phyloP scores from a whole-genome alignment of 1,284 basidiomycete genomes.

The Pseudozyma sp. region DNA sequence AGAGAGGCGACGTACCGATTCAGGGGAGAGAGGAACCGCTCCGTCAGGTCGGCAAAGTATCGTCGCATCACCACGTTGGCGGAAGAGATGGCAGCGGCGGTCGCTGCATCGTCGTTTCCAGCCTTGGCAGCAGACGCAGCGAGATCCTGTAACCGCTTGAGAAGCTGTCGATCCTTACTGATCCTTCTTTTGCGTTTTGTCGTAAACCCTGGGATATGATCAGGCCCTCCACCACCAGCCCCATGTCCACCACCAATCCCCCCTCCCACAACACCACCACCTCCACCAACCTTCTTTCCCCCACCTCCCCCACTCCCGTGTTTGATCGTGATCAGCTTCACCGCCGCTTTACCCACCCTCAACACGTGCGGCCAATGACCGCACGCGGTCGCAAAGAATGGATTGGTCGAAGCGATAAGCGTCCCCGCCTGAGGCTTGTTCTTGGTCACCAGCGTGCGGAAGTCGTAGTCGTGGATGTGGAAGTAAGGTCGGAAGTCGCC shows the following conservation, averaged over 20 bases:
- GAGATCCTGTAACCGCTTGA: constrained; percentile 74
- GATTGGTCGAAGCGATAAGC: constrained; percentile 91
- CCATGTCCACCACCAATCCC: constrained; percentile 75
- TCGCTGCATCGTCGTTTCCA: constrained; percentile 52
- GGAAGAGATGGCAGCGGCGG: constrained; percentile 7
- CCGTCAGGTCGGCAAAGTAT: constrained; percentile 89
- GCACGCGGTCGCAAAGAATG: constrained; percentile 88
- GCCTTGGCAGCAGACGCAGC: constrained; percentile 41
- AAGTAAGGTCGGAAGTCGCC: constrained; percentile 92
- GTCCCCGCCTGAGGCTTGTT: constrained; percentile 85
- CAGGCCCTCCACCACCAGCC: constrained; percentile 58
- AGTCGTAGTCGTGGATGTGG: constrained; percentile 92
- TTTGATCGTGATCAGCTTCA: constrained; percentile 47
- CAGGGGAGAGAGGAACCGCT: constrained; percentile 87
- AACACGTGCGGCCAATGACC: constrained; percentile 90
- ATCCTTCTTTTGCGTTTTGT: constrained; percentile 85
- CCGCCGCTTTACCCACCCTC: constrained; percentile 72
- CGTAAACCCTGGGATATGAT: constrained; percentile 69
- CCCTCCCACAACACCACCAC: constrained; percentile 13
- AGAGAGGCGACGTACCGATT: constrained; percentile 88
- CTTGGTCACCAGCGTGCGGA: constrained; percentile 80
- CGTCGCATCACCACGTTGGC: constrained; percentile 76
- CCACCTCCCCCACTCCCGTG: constrained; percentile 11
- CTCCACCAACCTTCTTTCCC: constrained; percentile 16
- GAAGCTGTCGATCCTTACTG: constrained; percentile 81